Evolutionary conservation across 805 yeast species (phyloP).

Genomic region (Saccharomycopsis amapae): DNA sequence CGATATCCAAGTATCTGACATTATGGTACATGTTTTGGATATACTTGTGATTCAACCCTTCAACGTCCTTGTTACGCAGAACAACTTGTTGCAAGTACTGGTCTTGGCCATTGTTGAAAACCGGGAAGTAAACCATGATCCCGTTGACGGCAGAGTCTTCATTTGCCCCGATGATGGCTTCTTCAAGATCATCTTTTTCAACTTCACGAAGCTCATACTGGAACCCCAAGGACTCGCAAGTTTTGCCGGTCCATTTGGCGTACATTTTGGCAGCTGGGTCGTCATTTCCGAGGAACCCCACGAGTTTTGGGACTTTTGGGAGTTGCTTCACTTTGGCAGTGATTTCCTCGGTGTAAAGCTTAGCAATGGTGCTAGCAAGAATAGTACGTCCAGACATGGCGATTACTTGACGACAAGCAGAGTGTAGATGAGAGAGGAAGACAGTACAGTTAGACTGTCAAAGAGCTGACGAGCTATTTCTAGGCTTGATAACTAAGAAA

Average conservation of each 20-base stretch:
- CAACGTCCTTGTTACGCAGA: constrained; percentile 88
- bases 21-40: constrained; percentile 95
- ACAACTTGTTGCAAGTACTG: constrained; percentile 93
- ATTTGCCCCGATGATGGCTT: constrained; percentile 75
- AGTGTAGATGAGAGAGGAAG: no score
- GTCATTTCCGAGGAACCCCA: constrained; percentile 84
- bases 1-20: constrained; percentile 71
- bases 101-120: constrained; percentile 91
- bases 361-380: constrained; percentile 82
- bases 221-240: constrained; percentile 81
- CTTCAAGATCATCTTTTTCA: constrained; percentile 79
- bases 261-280: constrained; percentile 96
- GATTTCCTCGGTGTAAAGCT: constrained; percentile 70
- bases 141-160: constrained; percentile 72
- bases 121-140: constrained; percentile 96
- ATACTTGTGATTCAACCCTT: constrained; percentile 85
- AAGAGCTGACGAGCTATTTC: no score
- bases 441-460: no score
- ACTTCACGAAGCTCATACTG: constrained; percentile 68
- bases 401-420: no score
- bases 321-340: constrained; percentile 46
- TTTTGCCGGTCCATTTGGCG: constrained; percentile 93
- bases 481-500: no score
- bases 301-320: constrained; percentile 57
- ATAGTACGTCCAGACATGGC: constrained; percentile 61